phyloP scores from a whole-genome alignment of 768 basidiomycete genomes.

The Glaciozyma antarctica region DNA sequence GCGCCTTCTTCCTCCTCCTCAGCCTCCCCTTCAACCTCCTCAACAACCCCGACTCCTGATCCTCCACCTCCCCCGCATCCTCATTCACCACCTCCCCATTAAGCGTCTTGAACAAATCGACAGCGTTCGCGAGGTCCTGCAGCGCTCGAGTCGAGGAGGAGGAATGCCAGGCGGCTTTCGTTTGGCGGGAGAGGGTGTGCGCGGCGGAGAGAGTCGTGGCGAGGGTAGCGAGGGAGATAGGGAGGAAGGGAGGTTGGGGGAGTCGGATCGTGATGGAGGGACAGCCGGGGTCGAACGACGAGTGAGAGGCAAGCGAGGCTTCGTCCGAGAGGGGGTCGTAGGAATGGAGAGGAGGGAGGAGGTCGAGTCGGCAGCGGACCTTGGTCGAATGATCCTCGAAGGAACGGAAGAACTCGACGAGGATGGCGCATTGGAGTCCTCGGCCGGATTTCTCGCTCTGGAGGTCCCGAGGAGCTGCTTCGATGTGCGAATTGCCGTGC shows the following conservation, averaged over 20 bases:
- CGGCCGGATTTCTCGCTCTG: slow-evolving; percentile 11
- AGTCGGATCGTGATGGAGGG: slow-evolving; percentile 18
- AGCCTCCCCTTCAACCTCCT: slow-evolving; percentile 19
- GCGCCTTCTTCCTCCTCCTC: slow-evolving; percentile 7
- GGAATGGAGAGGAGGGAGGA: slow-evolving; percentile 4
- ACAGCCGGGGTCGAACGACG: neutral
- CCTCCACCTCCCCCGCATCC: slow-evolving; percentile 1
- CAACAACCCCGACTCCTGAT: slow-evolving; percentile 10
- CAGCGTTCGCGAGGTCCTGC: neutral
- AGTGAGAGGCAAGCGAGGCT: neutral
- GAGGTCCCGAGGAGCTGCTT: slow-evolving; percentile 23
- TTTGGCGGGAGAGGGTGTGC: slow-evolving; percentile 8
- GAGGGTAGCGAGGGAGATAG: slow-evolving; percentile 12
- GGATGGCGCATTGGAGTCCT: slow-evolving; percentile 7
- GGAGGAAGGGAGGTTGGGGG: slow-evolving; percentile 2
- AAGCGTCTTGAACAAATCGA: slow-evolving; percentile 12
- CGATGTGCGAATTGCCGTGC: slow-evolving; percentile 26
- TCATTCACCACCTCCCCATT: slow-evolving; percentile 4
- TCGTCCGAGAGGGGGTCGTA: neutral
- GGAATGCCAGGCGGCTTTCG: neutral
- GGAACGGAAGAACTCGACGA: slow-evolving; percentile 23
- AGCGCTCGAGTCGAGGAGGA: neutral
- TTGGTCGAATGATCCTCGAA: slow-evolving; percentile 4
- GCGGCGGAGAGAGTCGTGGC: slow-evolving; percentile 11
- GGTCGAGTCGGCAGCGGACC: slow-evolving; percentile 12